A percentile compares a stretch with the other conserved stretches of the same genome.
These are phyloP conservation scores for Castanea mollissima DNA, from an alignment of 306 rosid species.

Conservation along the genomic window DNA sequence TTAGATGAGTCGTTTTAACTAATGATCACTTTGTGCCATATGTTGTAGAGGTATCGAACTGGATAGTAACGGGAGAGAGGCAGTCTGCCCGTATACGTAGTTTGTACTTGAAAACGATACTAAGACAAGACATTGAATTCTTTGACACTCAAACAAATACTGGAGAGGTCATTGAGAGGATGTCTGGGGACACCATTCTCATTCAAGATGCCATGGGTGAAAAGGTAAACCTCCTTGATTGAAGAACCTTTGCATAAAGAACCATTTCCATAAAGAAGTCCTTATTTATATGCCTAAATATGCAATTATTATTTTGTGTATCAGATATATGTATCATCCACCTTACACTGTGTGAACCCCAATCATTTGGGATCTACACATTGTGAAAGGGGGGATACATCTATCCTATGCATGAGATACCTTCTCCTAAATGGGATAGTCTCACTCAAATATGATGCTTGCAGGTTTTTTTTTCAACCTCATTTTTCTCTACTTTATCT, in stretches of 20 bases:
- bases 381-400: too few relatives aligned
- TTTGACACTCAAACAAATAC: conserved; percentile 81
- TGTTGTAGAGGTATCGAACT: conserved; percentile 75
- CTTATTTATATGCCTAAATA: background rate
- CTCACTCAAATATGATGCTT: background rate
- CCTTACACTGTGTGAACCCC: too few relatives aligned
- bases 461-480: background rate
- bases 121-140: conserved; percentile 78
- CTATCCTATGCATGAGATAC: too few relatives aligned
- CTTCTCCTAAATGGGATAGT: background rate
- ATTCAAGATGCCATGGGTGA: conserved; percentile 95
- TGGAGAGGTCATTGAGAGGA: conserved; percentile 83
- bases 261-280: background rate
- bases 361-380: too few relatives aligned
- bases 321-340: too few relatives aligned
- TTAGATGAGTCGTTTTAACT: background rate
- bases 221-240: conserved; percentile 40
- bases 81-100: conserved; percentile 77
- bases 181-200: conserved; percentile 94
- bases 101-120: conserved; percentile 71
- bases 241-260: background rate
- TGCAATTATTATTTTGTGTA: background rate
- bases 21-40: background rate
- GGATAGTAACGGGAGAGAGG: conserved; percentile 94
- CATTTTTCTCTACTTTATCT: background rate